phyloP scores from a whole-genome alignment of 495 filamentous ascomycete species.

The Podospora appendiculata region DNA sequence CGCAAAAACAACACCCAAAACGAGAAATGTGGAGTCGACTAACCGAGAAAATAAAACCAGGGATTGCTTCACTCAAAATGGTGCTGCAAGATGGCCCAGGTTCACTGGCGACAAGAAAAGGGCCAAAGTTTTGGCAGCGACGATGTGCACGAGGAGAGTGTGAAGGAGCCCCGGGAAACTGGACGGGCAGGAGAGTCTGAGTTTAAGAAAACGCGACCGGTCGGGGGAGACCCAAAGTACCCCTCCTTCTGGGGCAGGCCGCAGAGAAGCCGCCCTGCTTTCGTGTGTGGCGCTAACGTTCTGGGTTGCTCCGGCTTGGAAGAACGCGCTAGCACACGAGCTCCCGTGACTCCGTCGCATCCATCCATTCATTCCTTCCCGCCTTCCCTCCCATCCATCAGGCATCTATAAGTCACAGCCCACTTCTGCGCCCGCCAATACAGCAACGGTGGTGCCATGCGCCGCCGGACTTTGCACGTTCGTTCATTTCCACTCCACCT shows the following conservation, averaged over 20 bases:
- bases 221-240: slow-evolving; percentile 7
- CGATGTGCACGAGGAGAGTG: too few relatives aligned
- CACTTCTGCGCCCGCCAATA: too few relatives aligned
- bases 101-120: too few relatives aligned
- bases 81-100: not conserved
- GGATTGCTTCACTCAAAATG: not conserved
- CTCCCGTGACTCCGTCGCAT: slow-evolving; percentile 17
- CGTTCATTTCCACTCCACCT: too few relatives aligned
- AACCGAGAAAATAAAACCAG: not conserved
- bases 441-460: too few relatives aligned
- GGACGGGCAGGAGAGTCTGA: slow-evolving; percentile 4
- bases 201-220: slow-evolving; percentile 19
- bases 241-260: not conserved
- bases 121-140: too few relatives aligned
- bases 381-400: not conserved
- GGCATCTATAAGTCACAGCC: not conserved
- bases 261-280: slow-evolving; percentile 4
- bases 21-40: not conserved
- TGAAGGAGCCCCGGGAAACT: too few relatives aligned
- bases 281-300: slow-evolving; percentile 17
- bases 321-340: slow-evolving; percentile 24
- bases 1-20: too few relatives aligned
- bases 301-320: slow-evolving; percentile 9
- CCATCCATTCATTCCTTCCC: not conserved
- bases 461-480: too few relatives aligned